Evolutionary conservation across 1,284 basidiomycete species (phyloP).

Genomic region (Pseudozyma thailandica): DNA sequence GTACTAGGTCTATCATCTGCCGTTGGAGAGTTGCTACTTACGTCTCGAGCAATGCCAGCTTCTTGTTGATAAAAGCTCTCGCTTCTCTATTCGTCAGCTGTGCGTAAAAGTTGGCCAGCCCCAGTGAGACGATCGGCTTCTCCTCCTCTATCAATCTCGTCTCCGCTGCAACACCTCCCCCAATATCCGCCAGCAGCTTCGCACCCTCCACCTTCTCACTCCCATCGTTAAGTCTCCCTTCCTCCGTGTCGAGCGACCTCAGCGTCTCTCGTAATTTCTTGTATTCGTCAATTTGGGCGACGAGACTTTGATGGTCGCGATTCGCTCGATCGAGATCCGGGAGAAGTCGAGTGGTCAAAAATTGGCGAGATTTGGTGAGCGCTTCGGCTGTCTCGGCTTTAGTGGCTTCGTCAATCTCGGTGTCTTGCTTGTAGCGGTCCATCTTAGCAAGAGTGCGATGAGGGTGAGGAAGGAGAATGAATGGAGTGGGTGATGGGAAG

Average conservation of each 20-base stretch:
- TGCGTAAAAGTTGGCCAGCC: constrained; percentile 46
- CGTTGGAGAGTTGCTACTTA: constrained; percentile 3
- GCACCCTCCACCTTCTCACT: neutral
- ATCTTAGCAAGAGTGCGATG: neutral
- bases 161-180: constrained; percentile 23
- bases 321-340: constrained; percentile 47
- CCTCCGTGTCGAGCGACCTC: constrained; percentile 21
- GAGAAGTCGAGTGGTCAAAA: constrained; percentile 37
- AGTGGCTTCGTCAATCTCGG: constrained; percentile 44
- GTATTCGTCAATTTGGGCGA: constrained; percentile 40
- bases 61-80: constrained; percentile 48
- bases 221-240: constrained; percentile 2
- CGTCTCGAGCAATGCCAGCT: constrained; percentile 41
- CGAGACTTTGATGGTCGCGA: constrained; percentile 28
- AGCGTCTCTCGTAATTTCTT: constrained; percentile 34
- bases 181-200: constrained; percentile 27
- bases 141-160: constrained; percentile 34
- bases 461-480: neutral
- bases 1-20: neutral
- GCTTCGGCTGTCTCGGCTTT: constrained; percentile 40
- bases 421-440: constrained; percentile 31
- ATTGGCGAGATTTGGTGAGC: constrained; percentile 36
- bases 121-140: constrained; percentile 41
- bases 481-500: neutral
- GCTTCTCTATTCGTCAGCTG: constrained; percentile 44